Conservation (phyloP, 768 basidiomycete genomes). For the Naematelia encephala region DNA sequence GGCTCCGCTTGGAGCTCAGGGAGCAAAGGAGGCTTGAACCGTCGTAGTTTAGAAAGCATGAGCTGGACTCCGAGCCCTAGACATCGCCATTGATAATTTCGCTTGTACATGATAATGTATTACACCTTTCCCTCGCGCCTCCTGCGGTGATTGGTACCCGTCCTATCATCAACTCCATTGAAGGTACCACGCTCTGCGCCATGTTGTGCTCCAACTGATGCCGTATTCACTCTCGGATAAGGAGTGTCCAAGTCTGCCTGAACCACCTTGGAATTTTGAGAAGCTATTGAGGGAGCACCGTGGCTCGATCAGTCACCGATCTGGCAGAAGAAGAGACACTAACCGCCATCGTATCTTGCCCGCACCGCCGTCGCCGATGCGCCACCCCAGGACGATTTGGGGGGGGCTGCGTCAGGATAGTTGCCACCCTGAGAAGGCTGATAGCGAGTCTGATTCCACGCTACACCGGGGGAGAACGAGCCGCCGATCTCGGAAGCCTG, state of each 20-base stretch:
- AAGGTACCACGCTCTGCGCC: background rate
- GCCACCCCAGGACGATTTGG: slow-evolving; percentile 22
- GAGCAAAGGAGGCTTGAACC: slow-evolving; percentile 14
- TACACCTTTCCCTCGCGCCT: slow-evolving; percentile 21
- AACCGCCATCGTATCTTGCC: slow-evolving; percentile 43
- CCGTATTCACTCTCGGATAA: slow-evolving; percentile 35
- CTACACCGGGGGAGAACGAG: too few species aligned
- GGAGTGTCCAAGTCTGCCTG: slow-evolving; percentile 42
- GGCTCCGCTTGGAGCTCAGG: slow-evolving; percentile 25
- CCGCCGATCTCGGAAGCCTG: too few species aligned
- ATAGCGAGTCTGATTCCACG: background rate
- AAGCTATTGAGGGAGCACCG: slow-evolving; percentile 2
- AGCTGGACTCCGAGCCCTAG: slow-evolving; percentile 39
- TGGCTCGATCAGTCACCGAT: background rate
- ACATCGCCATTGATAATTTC: slow-evolving; percentile 1
- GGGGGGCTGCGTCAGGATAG: background rate
- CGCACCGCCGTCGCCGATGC: slow-evolving; percentile 16
- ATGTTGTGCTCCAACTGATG: background rate
- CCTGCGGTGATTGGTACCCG: slow-evolving; percentile 14
- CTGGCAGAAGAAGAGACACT: slow-evolving; percentile 13
- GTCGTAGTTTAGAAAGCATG: slow-evolving; percentile 9
- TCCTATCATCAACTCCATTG: slow-evolving; percentile 20
- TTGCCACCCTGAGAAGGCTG: background rate
- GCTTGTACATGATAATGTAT: background rate
- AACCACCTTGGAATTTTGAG: slow-evolving; percentile 7